A percentile compares a stretch with the other conserved stretches of the same genome.
phyloP scores from a whole-genome alignment of 169 alveolate genomes.

The Plasmodium gaboni region DNA sequence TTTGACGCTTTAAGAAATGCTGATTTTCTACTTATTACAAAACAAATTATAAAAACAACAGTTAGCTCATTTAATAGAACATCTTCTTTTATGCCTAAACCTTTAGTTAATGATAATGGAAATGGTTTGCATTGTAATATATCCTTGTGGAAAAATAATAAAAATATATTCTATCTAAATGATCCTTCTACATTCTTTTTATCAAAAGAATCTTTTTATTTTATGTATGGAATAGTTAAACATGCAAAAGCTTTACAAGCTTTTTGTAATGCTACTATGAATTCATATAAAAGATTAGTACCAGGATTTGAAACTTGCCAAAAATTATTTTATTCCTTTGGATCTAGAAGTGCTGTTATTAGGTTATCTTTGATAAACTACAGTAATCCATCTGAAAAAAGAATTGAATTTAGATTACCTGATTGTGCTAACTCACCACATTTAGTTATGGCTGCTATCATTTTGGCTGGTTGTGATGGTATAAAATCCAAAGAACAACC shows the following conservation, averaged over 20 bases:
- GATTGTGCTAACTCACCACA: conserved; percentile 87
- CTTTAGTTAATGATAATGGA: conserved; percentile 84
- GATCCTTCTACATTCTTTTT: conserved; percentile 80
- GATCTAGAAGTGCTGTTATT: conserved; percentile 89
- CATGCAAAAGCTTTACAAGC: conserved; percentile 88
- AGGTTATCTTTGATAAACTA: conserved; percentile 81
- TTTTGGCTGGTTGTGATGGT: conserved; percentile 90
- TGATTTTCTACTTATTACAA: conserved; percentile 79
- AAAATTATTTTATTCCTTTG: conserved; percentile 82
- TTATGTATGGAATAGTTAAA: conserved; percentile 85
- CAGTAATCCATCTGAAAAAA: conserved; percentile 74
- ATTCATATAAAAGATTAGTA: conserved; percentile 87
- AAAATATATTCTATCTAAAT: conserved; percentile 82
- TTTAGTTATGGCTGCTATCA: conserved; percentile 85
- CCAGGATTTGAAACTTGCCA: conserved; percentile 88
- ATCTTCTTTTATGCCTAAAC: conserved; percentile 90
- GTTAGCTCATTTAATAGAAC: conserved; percentile 82
- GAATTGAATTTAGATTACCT: conserved; percentile 88
- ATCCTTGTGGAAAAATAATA: conserved; percentile 86
- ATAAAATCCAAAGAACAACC: conserved; percentile 75
- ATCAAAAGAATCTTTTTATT: conserved; percentile 81
- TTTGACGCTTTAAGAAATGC: conserved; percentile 79
- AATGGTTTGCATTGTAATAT: conserved; percentile 87
- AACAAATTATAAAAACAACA: conserved; percentile 81
- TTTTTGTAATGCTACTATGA: conserved; percentile 84